A percentile compares a stretch with the other conserved stretches of the same genome.
Evolutionary conservation across 2,329 filamentous ascomycete species (phyloP).

Genomic region (Pseudogymnoascus verrucosus): DNA sequence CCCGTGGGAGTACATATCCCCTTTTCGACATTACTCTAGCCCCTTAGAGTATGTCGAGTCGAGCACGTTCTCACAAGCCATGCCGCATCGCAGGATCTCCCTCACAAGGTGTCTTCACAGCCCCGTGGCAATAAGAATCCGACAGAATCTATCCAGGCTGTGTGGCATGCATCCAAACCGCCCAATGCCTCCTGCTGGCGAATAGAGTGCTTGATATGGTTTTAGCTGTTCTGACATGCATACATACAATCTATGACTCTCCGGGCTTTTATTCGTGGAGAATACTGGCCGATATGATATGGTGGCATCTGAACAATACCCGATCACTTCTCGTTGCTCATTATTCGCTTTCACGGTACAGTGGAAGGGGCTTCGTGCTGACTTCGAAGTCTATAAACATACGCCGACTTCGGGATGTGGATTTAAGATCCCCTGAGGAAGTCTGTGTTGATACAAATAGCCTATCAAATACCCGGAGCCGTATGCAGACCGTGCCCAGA

Average conservation of each 20-base stretch:
- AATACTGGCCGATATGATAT: not conserved
- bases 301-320: not conserved
- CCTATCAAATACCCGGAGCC: not conserved
- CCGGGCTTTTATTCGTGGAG: not conserved
- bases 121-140: not conserved
- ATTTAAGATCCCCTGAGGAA: not conserved
- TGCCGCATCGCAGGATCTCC: not conserved
- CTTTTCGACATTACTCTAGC: not conserved
- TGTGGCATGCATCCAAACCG: not conserved
- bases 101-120: not conserved
- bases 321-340: not conserved
- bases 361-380: not conserved
- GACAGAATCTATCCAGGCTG: not conserved
- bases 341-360: not conserved
- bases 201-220: not conserved
- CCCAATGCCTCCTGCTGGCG: not conserved
- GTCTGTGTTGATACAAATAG: not conserved
- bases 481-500: not conserved
- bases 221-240: not conserved
- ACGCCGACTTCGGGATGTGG: conserved; percentile 1
- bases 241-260: not conserved
- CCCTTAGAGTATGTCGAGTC: not conserved
- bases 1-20: not conserved
- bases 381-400: not conserved
- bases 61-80: not conserved